Evolutionary conservation across 345 rosid species (phyloP), one percentile per base, ranked within the genome.

Genomic region (Turritis glabra): DNA sequence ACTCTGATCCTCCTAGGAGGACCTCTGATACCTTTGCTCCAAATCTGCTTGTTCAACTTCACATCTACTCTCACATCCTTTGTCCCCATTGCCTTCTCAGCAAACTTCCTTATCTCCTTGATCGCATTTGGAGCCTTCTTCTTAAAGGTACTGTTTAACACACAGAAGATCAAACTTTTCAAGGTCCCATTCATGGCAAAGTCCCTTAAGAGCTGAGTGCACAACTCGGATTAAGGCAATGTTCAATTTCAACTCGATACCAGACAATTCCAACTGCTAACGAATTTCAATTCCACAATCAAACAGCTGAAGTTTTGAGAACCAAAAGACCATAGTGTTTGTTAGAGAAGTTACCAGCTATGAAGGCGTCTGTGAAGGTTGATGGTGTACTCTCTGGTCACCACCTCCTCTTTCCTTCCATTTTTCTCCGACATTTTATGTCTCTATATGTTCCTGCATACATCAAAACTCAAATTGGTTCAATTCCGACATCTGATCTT

Each of bases 391-490:
- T 87, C 97, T 40, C 97, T 79, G 41, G 95, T 86, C 8, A 91
- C 92, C 68, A 91, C 90, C 81, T 91, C 92, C 69, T 91, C 92
- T 76, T 89, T 84, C 73, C 91, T 84, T 38, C 88, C 91, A 61
- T 77, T 73, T 79, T 86, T 91, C 70, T 89, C 92, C 73, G 85
- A 87, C 96, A 88, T 89, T 80, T 75, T 83, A 22, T 13, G 12
- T 38, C 30, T 26, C 40, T 40, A 12, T 47, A 19, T 53, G 10
- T 44, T 33, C 12, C 60, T 71, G 41, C 4, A 2, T 37, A 7
- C 5, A 50, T 61, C 32, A 1, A 59, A 17, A 50, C 29, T 5
- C 15, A n/a, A 23, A 58, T 7, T 12, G 0, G 44, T 46, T 32
- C 3, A 30, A 2, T 26, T 44, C 2, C 15, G 8, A 30, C 11